phyloP scores from a whole-genome alignment of 2,329 filamentous ascomycete genomes.

The Karstenula rhodostoma region DNA sequence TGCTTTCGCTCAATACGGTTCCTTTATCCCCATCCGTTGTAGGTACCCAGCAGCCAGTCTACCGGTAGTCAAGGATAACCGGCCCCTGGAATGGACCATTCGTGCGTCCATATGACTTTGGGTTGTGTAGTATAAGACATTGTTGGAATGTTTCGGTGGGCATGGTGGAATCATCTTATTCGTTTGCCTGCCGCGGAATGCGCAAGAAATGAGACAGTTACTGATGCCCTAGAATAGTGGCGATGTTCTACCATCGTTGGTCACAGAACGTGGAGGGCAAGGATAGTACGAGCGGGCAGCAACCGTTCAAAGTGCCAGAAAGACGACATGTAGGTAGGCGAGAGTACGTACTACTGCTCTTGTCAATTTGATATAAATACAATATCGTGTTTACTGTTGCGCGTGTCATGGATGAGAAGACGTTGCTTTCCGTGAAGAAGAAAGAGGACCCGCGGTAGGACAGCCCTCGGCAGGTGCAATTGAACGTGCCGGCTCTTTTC shows the following conservation, averaged over 20 bases:
- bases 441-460: background rate
- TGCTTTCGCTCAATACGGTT: background rate
- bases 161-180: background rate
- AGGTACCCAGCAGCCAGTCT: background rate
- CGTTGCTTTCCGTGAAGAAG: background rate
- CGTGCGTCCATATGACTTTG: background rate
- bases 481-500: background rate
- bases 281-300: background rate
- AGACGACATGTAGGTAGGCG: background rate
- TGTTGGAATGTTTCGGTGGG: background rate
- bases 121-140: slow-evolving; percentile 1
- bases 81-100: background rate
- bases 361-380: background rate
- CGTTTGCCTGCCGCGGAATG: background rate
- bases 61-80: background rate
- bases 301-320: background rate
- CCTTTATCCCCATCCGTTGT: background rate
- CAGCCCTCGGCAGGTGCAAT: background rate
- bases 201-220: background rate
- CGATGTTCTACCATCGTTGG: background rate
- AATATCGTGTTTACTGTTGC: background rate
- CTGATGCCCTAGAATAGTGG: background rate
- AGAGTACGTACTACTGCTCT: too few relatives aligned
- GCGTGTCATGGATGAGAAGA: background rate
- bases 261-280: background rate